Conservation (phyloP, 345 rosid species). For the Draba incana region DNA sequence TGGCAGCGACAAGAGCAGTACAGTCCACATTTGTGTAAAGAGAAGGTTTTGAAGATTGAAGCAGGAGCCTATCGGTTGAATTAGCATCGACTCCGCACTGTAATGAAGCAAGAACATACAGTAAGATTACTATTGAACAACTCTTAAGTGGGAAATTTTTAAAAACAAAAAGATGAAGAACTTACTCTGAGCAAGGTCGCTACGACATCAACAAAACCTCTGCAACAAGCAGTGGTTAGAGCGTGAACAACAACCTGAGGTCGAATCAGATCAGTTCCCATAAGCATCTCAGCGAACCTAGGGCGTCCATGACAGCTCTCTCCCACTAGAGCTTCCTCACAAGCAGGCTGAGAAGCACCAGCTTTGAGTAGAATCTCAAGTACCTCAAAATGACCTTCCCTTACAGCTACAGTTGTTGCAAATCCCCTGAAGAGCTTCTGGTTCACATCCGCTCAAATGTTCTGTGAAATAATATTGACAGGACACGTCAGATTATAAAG, state of each 20-base stretch:
- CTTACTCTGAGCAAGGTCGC: slow-evolving; percentile 71
- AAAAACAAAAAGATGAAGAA: slow-evolving; percentile 19
- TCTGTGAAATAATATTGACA: slow-evolving; percentile 50
- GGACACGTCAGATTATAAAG: slow-evolving; percentile 16
- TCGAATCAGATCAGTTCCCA: slow-evolving; percentile 85
- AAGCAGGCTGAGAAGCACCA: slow-evolving; percentile 88
- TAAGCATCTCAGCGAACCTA: slow-evolving; percentile 69
- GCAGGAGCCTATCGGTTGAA: slow-evolving; percentile 64
- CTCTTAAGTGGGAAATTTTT: background rate
- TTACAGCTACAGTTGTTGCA: slow-evolving; percentile 88
- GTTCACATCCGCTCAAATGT: slow-evolving; percentile 89
- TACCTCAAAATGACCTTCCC: slow-evolving; percentile 85
- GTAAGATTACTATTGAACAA: slow-evolving; percentile 12
- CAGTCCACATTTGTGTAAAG: slow-evolving; percentile 87
- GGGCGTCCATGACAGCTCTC: slow-evolving; percentile 84
- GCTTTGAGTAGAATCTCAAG: slow-evolving; percentile 86
- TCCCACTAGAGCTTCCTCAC: slow-evolving; percentile 91
- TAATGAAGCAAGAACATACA: slow-evolving; percentile 22
- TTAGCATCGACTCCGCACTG: slow-evolving; percentile 87
- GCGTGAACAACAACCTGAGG: slow-evolving; percentile 89
- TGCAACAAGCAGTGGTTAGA: slow-evolving; percentile 80
- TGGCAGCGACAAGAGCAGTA: slow-evolving; percentile 81
- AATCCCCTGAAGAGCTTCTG: slow-evolving; percentile 91
- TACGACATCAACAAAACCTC: slow-evolving; percentile 79
- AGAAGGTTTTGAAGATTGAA: slow-evolving; percentile 87